These are phyloP conservation scores for Trifolium fragiferum DNA, from an alignment of 306 rosid genomes.

Conservation along the genomic window DNA sequence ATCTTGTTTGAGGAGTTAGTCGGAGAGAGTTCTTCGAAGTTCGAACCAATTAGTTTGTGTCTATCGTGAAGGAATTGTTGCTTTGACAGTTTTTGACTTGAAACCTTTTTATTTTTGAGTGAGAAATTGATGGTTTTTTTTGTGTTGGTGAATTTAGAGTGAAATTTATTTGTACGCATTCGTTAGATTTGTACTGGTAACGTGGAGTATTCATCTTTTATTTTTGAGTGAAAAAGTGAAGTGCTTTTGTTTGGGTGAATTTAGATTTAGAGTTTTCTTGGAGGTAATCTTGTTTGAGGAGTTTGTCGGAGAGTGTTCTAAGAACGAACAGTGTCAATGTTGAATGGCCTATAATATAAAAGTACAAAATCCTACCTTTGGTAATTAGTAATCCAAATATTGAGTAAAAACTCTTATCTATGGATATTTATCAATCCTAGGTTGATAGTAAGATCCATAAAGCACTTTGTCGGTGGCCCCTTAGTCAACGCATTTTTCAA, in stretches of 20 bases:
- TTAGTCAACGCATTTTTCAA: not conserved
- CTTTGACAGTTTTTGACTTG: not conserved
- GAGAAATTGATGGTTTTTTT: too few species aligned
- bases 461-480: not conserved
- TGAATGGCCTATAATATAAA: not conserved
- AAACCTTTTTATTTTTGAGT: too few species aligned
- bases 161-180: too few species aligned
- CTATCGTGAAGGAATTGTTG: not conserved
- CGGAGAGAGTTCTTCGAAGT: not conserved
- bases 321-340: not conserved
- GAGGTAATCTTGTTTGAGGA: not conserved
- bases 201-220: not conserved
- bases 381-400: constrained; percentile 4
- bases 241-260: not conserved
- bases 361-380: not conserved
- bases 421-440: not conserved
- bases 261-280: not conserved
- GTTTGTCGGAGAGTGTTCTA: not conserved
- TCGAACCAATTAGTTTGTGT: not conserved
- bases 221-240: not conserved
- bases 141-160: too few species aligned
- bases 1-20: not conserved
- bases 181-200: too few species aligned
- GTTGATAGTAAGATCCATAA: not conserved
- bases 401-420: not conserved